A percentile compares a stretch with the other conserved stretches of the same genome.
phyloP scores from a whole-genome alignment of 1,284 basidiomycete genomes.

The Sparassis latifolia region DNA sequence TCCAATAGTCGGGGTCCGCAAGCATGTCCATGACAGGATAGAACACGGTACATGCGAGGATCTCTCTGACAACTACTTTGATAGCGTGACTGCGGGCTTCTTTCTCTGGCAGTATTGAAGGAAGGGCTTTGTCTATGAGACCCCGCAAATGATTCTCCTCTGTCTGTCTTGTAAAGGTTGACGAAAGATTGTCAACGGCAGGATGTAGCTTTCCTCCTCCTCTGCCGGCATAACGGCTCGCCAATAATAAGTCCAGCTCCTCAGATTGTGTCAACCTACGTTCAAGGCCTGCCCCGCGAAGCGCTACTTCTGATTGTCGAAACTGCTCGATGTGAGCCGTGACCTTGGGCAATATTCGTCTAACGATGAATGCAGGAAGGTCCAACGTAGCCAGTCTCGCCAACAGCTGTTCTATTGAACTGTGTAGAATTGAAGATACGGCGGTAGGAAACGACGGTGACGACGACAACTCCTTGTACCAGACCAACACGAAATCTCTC shows the following conservation, averaged over 20 bases:
- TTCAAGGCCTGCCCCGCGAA: slow-evolving; percentile 71
- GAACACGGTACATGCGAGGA: slow-evolving; percentile 77
- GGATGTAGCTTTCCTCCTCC: slow-evolving; percentile 62
- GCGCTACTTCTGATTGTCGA: slow-evolving; percentile 82
- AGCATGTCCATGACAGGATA: slow-evolving; percentile 89
- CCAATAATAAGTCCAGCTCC: slow-evolving; percentile 80
- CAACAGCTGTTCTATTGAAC: slow-evolving; percentile 54
- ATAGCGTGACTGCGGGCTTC: slow-evolving; percentile 71
- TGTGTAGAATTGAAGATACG: slow-evolving; percentile 72
- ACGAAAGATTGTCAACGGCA: slow-evolving; percentile 80
- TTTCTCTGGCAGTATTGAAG: slow-evolving; percentile 67
- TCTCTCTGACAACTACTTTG: slow-evolving; percentile 72
- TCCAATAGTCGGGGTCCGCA: slow-evolving; percentile 96
- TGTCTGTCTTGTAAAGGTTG: slow-evolving; percentile 81
- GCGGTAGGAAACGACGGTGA: slow-evolving; percentile 85
- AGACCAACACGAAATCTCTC: slow-evolving; percentile 77
- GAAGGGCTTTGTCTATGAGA: slow-evolving; percentile 67
- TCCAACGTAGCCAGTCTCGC: slow-evolving; percentile 59
- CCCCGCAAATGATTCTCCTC: slow-evolving; percentile 81
- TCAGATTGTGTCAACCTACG: slow-evolving; percentile 78
- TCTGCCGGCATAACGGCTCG: slow-evolving; percentile 67
- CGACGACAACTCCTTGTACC: slow-evolving; percentile 81
- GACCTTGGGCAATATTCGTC: slow-evolving; percentile 79
- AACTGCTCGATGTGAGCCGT: slow-evolving; percentile 88
- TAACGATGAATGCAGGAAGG: slow-evolving; percentile 72